Percentiles rank a stretch among this genome's conserved stretches.
Evolutionary conservation across 139 green algal species (phyloP).

Genomic region (Chlorella sp.): DNA sequence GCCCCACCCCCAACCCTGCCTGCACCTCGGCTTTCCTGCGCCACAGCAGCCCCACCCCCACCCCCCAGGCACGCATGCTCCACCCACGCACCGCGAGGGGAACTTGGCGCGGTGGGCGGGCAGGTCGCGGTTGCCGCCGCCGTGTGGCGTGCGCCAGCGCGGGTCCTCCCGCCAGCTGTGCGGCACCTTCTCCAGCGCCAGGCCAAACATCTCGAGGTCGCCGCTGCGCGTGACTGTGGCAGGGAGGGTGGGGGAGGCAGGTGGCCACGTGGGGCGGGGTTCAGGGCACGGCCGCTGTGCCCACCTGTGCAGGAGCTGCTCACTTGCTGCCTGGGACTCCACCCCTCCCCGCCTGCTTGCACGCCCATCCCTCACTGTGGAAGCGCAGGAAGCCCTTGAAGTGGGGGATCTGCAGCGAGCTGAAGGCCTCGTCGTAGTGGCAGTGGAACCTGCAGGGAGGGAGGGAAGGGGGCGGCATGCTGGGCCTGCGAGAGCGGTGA

Average conservation of each 20-base stretch:
- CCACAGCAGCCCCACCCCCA: too few relatives aligned
- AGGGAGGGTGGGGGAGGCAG: too few relatives aligned
- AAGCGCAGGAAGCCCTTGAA: constrained; percentile 84
- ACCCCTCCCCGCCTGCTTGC: too few relatives aligned
- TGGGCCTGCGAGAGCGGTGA: neutral
- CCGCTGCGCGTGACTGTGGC: constrained; percentile 48
- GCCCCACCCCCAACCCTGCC: too few relatives aligned
- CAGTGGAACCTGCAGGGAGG: constrained; percentile 60
- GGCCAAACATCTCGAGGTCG: constrained; percentile 46
- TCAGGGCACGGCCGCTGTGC: too few relatives aligned
- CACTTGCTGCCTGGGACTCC: too few relatives aligned
- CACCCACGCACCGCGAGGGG: constrained; percentile 31
- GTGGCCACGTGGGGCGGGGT: too few relatives aligned
- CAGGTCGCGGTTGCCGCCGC: constrained; percentile 49
- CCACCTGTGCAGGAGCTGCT: too few relatives aligned
- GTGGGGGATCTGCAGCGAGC: constrained; percentile 69
- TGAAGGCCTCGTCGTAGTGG: constrained; percentile 92
- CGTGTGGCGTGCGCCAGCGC: constrained; percentile 61
- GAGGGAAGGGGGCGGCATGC: neutral
- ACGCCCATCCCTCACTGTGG: constrained; percentile 49
- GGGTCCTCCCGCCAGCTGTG: constrained; percentile 79
- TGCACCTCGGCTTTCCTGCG: too few relatives aligned
- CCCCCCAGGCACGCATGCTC: too few relatives aligned
- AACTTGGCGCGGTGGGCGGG: constrained; percentile 55
- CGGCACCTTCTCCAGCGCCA: constrained; percentile 67